Base-by-base conservation (phyloP, 2,329 filamentous ascomycete genomes). In the Neonectria faginata region DNA sequence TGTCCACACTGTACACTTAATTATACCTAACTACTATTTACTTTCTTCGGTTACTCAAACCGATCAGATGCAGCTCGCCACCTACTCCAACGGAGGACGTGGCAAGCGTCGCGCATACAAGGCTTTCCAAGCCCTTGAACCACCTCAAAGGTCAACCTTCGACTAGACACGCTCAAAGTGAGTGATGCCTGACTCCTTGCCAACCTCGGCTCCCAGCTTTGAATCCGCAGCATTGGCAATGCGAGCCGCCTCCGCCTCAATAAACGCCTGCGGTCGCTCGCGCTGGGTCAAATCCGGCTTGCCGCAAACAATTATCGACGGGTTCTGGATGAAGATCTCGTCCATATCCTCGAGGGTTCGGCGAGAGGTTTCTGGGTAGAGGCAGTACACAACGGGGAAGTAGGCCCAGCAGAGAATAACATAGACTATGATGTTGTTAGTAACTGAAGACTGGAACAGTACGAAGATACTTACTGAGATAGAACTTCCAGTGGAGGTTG, bases 311-410 rank as follows among this genome's bases (percentile, higher is more conserved):
- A 80, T 68, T 14, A 75, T 45, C 14, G 68, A 69, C 1, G 73
- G 73, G 45, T 75, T 71, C 36, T 71, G 70, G 39, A 75, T 75
- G 63, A 80, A 81, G 44, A 81, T 80, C 60, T 81, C 74, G 64
- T 85, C 82, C 72, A 85, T 84, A 48, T 85, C 82, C 68, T 85
- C 83, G 7, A 85, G 76, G 0, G 83, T 81, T 10, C 79, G 76
- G 51, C 81, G 76, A 6, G 80, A 73, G 1, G 84, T 85, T 69
- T 86, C 84, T 0, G 83, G 83, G 60, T 85, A 85, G 48, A 86
- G 78, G 62, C 83, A 77, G 70, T 82, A 86, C 5, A 84, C 81
- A 42, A 80, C 66, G 12, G 78, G 78, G 33, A 78, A 71, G 62
- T 76, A 79, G 16, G 72, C 68, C 70, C 74, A 78, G 65, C 76